Evolutionary conservation across 1,284 basidiomycete species (phyloP), one percentile per base, ranked within the genome.

Genomic region (Volvariella volvacea): DNA sequence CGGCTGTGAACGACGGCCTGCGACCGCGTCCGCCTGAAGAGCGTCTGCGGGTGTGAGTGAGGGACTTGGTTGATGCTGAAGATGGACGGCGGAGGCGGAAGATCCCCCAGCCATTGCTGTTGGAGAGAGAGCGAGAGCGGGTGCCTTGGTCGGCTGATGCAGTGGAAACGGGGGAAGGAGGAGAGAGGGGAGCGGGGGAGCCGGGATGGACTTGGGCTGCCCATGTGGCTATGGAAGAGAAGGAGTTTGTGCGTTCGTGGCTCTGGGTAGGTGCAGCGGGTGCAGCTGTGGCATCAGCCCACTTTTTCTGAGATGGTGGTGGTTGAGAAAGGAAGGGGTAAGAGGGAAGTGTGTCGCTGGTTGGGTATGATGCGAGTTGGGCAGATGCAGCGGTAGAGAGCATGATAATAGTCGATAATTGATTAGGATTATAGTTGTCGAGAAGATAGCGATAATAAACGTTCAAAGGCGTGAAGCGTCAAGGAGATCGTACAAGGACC

Each of bases 131-230:
- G 32, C 53, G 41, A 39, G 47, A 52, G 39, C 45, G 50, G 41
- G 22, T 57, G 51, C n/a, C n/a, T n/a, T n/a, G n/a, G n/a, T n/a
- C n/a, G n/a, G n/a, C n/a, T n/a, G n/a, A n/a, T 19, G 55, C 54
- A 15, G 50, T 57, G 48, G 55, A 58, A 46, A n/a, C n/a, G n/a
- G n/a, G n/a, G n/a, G n/a, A n/a, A n/a, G n/a, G 54, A 4, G 71
- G 74, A 47, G 73, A 68, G 21, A 60, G 59, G 0, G 78, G 74
- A 0, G 73, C 66, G 8, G 83, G 83, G 12, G 83, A 79, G 12
- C 83, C 83, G 3, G 83, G 83, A 39, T 80, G 76, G 43, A 86
- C 78, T 50, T 66, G 68, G 16, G 76, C 62, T 3, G 73, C 74
- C 82, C 82, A 84, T 39, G 70, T 54, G 28, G 71, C 52, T 37